Base-by-base conservation (phyloP, 805 yeast genomes). In the Myxozyma lipomycoides region DNA sequence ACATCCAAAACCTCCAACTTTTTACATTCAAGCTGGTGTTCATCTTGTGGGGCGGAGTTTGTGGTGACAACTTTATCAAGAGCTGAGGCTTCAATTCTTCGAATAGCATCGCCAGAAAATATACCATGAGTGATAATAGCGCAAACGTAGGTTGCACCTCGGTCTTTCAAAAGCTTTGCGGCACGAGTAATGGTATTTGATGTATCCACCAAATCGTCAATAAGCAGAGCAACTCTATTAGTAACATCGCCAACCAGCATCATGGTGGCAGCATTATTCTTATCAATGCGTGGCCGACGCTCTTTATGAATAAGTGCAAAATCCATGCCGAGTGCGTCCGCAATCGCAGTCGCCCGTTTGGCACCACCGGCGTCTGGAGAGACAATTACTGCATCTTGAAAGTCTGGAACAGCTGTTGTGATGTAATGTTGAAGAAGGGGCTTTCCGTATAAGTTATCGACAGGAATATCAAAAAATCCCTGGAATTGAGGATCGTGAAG, bases 311-410 rank as follows among this genome's bases (percentile, higher is more conserved):
- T 89, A 68, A 93, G 74, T 0, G 99, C 98, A 72, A 93, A 90
- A 23, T 89, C 78, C 73, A 93, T 78, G 18, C 87, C 89, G 51
- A 93, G 71, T 1, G 85, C 78, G 70, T 93, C 99, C 1, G 98
- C 98, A 54, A 93, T 78, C 1, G 91, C 84, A 1, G 96, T 86
- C 28, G 98, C 97, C 59, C 98, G 74, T 68, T 93, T 93, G 44
- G 98, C 99, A 56, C 99, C 99, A 64, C 99, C 99, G 21, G 97
- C 93, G 70, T 93, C 99, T 0, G 99, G 99, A 1, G 96, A 88
- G 30, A 93, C 97, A 61, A 93, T 81, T 5, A 93, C 95, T 38
- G 91, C 85, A 37, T 89, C 84, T 59, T 79, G 79, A 65, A 82
- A 87, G 55, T 86, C 70, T n/a, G 95, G 91, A 49, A 93, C 82